phyloP scores from a whole-genome alignment of 2,329 filamentous ascomycete species.

The Fusarium sp. region DNA sequence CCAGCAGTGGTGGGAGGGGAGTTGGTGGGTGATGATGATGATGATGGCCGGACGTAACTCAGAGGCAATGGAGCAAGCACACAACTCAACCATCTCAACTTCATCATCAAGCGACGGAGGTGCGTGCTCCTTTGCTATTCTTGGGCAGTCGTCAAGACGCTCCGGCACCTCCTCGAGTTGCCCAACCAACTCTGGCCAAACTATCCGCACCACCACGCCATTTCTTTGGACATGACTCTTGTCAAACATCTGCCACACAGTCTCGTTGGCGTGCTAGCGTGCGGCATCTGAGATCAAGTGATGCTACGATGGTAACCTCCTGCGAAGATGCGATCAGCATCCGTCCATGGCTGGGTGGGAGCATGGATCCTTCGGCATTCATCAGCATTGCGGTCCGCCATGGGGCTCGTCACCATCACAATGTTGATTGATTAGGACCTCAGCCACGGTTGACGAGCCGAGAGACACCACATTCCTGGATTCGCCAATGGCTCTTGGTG shows the following conservation, averaged over 20 bases:
- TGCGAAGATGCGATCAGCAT: slow-evolving; percentile 29
- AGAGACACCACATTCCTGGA: not conserved
- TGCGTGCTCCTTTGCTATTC: slow-evolving; percentile 8
- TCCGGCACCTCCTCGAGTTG: slow-evolving; percentile 7
- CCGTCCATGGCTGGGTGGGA: slow-evolving; percentile 5
- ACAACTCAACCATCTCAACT: slow-evolving; percentile 11
- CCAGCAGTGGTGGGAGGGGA: not conserved
- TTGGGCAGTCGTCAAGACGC: not conserved
- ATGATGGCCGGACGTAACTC: slow-evolving; percentile 29
- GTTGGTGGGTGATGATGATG: slow-evolving; percentile 11
- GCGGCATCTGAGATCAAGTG: slow-evolving; percentile 40
- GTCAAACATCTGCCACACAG: slow-evolving; percentile 26
- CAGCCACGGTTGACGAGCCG: not conserved
- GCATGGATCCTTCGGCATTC: slow-evolving; percentile 21
- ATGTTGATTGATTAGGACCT: not conserved
- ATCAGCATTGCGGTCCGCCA: slow-evolving; percentile 21
- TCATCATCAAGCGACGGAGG: not conserved
- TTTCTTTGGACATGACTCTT: slow-evolving; percentile 33
- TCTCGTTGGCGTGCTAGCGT: slow-evolving; percentile 29
- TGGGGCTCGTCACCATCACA: not conserved
- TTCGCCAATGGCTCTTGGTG: not conserved
- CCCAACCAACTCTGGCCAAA: slow-evolving; percentile 14
- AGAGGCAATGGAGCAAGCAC: slow-evolving; percentile 10
- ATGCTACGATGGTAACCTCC: slow-evolving; percentile 27
- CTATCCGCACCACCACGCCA: slow-evolving; percentile 17